Evolutionary conservation across 441 rosid species (phyloP), one percentile per base, ranked within the genome.

Genomic region (Cnidoscolus chayamansa): DNA sequence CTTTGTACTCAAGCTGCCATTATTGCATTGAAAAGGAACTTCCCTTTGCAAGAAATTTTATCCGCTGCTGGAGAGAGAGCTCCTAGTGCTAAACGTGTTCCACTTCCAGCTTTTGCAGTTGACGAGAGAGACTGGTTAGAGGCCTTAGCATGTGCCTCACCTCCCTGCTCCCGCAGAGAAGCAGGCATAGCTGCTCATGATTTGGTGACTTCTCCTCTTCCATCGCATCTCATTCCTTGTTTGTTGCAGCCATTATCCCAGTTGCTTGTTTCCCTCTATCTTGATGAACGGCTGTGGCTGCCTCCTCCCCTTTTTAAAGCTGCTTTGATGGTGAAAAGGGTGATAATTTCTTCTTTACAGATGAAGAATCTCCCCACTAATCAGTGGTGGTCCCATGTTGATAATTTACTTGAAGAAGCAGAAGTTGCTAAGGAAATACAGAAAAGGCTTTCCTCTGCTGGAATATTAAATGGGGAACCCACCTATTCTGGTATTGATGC

Each of bases 121-220:
- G 98, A 90, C 82, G 97, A 95, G 83, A 84, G 91, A 78, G 98
- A 95, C 80, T 95, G 99, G 99, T 80, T 91, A 84, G 97, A 90
- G 86, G 98, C 97, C 83, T 83, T 95, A 75, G 89, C 92, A 15
- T 84, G 94, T 76, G 84, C 95, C 68, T 90, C 93, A 60, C 98
- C 96, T 68, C 98, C 99, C 60, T 93, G 99, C 80, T 92, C 96
- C 65, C 94, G 82, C 70, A 88, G 99, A 85, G 98, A 92, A 84
- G 97, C 98, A 59, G 99, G 99, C 77, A 84, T 88, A 66, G 91
- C 98, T 78, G 96, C 95, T 70, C 76, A 87, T 80, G 97, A 89
- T 79, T 81, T 90, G 72, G 87, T 75, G 53, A 84, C 98, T 50
- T 89, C 89, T 72, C 95, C 95, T 45, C 97, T 95, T 81, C 97